These are phyloP conservation scores for Diplodia corticola DNA, from an alignment of 2,329 filamentous ascomycete species.

Conservation along the genomic window DNA sequence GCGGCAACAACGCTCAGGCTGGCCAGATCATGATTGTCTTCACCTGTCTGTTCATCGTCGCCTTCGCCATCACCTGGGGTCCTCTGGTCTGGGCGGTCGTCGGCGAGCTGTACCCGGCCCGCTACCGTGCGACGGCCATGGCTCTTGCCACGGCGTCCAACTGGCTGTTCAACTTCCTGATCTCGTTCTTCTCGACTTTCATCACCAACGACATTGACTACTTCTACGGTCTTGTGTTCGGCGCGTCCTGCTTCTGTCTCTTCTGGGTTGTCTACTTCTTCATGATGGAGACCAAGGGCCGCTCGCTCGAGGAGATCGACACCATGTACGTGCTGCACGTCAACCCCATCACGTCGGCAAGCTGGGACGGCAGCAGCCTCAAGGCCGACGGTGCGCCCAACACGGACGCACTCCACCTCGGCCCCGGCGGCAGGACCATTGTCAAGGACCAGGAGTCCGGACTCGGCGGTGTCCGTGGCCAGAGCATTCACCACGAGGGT, in stretches of 20 bases:
- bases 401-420: slow-evolving; percentile 31
- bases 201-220: slow-evolving; percentile 72
- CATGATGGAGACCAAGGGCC: slow-evolving; percentile 71
- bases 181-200: slow-evolving; percentile 75
- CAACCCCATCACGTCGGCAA: slow-evolving; percentile 51
- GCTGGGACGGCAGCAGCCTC: slow-evolving; percentile 16
- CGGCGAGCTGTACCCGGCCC: slow-evolving; percentile 64
- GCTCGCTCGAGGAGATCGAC: slow-evolving; percentile 77
- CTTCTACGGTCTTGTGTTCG: slow-evolving; percentile 74
- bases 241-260: slow-evolving; percentile 66
- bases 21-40: slow-evolving; percentile 66
- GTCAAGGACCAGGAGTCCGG: slow-evolving; percentile 37
- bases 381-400: slow-evolving; percentile 24
- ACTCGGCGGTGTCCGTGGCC: slow-evolving; percentile 16
- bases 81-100: slow-evolving; percentile 71
- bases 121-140: slow-evolving; percentile 44
- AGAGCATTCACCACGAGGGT: slow-evolving; percentile 22
- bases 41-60: slow-evolving; percentile 67
- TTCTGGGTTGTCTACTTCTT: slow-evolving; percentile 73
- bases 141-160: slow-evolving; percentile 46
- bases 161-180: slow-evolving; percentile 47
- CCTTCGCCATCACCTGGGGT: slow-evolving; percentile 69
- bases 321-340: slow-evolving; percentile 67
- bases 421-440: slow-evolving; percentile 36
- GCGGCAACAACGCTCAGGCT: slow-evolving; percentile 42